Percentiles rank a stretch among this genome's conserved stretches.
These are phyloP conservation scores for Gryganskiella cystojenkinii DNA, from an alignment of 192 early-diverging fungal genomes.

Conservation along the genomic window DNA sequence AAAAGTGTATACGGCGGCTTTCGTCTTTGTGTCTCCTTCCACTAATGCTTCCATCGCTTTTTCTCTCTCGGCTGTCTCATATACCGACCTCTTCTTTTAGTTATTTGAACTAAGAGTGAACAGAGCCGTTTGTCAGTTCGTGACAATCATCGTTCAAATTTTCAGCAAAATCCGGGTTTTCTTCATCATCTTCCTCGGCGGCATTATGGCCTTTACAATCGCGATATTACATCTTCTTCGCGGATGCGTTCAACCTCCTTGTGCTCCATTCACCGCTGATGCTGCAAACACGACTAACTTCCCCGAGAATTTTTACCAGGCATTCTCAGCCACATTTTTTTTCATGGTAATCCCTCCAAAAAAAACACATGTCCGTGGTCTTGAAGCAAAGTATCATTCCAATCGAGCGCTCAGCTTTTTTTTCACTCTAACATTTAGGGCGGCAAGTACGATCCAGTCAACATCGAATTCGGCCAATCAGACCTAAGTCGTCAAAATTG, in stretches of 20 bases:
- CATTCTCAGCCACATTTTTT: conserved; percentile 13
- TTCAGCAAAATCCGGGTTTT: conserved; percentile 19
- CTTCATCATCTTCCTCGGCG: conserved; percentile 12
- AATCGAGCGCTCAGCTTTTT: background rate
- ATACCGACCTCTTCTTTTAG: too few species aligned
- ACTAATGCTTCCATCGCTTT: too few species aligned
- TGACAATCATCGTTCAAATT: conserved; percentile 8
- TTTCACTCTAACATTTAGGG: conserved; percentile 2
- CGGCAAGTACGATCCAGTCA: conserved; percentile 28
- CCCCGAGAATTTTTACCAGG: background rate
- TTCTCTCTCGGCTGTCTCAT: too few species aligned
- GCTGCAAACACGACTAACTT: too few species aligned
- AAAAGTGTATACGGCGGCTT: background rate
- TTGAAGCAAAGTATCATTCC: too few species aligned
- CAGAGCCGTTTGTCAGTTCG: conserved; percentile 15
- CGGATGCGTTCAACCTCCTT: too few species aligned
- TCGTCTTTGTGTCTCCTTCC: background rate
- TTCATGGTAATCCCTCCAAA: too few species aligned
- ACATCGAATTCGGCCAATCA: too few species aligned
- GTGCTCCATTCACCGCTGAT: too few species aligned
- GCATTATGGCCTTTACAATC: conserved; percentile 15
- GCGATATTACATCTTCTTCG: conserved; percentile 29
- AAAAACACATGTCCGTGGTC: background rate
- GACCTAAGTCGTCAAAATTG: too few species aligned
- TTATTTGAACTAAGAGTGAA: conserved; percentile 17